Conservation (phyloP, 169 alveolate genomes). For the Gregarina niphandrodes region DNA sequence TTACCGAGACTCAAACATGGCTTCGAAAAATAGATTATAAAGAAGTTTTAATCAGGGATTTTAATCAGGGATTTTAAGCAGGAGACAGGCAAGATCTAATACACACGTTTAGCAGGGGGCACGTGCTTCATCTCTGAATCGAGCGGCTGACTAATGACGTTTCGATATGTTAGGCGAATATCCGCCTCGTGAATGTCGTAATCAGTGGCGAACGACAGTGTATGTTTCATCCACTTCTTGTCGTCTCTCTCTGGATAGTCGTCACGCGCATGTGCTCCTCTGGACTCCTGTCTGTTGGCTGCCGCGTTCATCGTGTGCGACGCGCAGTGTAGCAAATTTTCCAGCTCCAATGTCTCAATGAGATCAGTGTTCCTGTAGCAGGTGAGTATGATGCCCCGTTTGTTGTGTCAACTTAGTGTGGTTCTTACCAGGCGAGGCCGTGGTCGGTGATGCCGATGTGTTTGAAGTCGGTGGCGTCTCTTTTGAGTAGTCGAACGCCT, state of each 20-base stretch:
- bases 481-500: constrained; percentile 52
- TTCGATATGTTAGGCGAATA: constrained; percentile 41
- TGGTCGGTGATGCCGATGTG: constrained; percentile 61
- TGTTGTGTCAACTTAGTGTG: too few species aligned
- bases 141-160: constrained; percentile 54
- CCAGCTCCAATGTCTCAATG: constrained; percentile 75
- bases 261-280: constrained; percentile 97
- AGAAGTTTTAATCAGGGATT: too few species aligned
- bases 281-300: constrained; percentile 71
- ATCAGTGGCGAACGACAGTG: constrained; percentile 51
- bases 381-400: too few species aligned
- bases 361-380: constrained; percentile 91
- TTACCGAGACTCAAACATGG: too few species aligned
- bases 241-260: constrained; percentile 74
- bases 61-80: background rate
- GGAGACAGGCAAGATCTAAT: too few species aligned
- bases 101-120: constrained; percentile 57
- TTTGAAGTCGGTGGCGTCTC: constrained; percentile 37
- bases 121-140: constrained; percentile 56
- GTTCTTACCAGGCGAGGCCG: too few species aligned
- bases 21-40: too few species aligned
- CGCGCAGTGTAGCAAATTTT: constrained; percentile 57
- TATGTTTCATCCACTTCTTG: constrained; percentile 77
- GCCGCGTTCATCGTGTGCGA: constrained; percentile 72
- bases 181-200: constrained; percentile 35